Percentiles rank a stretch among this genome's conserved stretches.
Evolutionary conservation across 2,329 filamentous ascomycete genomes (phyloP).

Genomic region (Ustulina deusta): DNA sequence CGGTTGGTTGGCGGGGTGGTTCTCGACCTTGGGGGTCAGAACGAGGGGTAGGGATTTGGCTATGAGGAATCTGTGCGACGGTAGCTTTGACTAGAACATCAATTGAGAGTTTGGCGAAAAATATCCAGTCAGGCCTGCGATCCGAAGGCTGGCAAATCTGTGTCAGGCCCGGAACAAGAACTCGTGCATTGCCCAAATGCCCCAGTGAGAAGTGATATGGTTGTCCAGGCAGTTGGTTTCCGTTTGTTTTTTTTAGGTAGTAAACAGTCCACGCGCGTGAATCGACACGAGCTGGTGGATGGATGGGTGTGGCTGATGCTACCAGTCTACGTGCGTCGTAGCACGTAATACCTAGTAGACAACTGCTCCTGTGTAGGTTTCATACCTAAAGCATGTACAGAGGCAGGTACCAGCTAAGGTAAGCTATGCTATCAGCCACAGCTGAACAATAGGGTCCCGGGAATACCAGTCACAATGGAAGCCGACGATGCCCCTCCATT

Average conservation of each 20-base stretch:
- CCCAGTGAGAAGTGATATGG: slow-evolving; percentile 14
- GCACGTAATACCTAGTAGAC: too few relatives aligned
- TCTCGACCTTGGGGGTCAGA: slow-evolving; percentile 18
- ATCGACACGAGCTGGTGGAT: slow-evolving; percentile 24
- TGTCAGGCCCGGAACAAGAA: slow-evolving; percentile 26
- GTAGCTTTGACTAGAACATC: slow-evolving; percentile 18
- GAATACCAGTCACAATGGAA: neutral
- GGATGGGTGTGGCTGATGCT: slow-evolving; percentile 9
- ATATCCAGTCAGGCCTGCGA: slow-evolving; percentile 19
- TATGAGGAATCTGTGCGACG: slow-evolving; percentile 17
- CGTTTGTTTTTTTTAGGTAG: slow-evolving; percentile 38
- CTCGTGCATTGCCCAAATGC: slow-evolving; percentile 15
- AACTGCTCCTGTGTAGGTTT: too few relatives aligned
- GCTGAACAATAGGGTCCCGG: slow-evolving; percentile 4
- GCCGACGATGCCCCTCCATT: slow-evolving; percentile 25
- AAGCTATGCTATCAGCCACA: slow-evolving; percentile 4
- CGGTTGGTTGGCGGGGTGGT: slow-evolving; percentile 30
- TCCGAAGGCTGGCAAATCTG: slow-evolving; percentile 23
- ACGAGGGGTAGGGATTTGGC: slow-evolving; percentile 27
- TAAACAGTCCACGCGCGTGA: slow-evolving; percentile 39
- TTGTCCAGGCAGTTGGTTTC: slow-evolving; percentile 32
- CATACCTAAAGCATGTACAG: too few relatives aligned
- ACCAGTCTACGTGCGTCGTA: too few relatives aligned
- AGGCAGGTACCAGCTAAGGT: neutral
- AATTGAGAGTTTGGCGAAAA: slow-evolving; percentile 16